Conservation (phyloP, 2,329 filamentous ascomycete species). For the Lizonia empirigonia region DNA sequence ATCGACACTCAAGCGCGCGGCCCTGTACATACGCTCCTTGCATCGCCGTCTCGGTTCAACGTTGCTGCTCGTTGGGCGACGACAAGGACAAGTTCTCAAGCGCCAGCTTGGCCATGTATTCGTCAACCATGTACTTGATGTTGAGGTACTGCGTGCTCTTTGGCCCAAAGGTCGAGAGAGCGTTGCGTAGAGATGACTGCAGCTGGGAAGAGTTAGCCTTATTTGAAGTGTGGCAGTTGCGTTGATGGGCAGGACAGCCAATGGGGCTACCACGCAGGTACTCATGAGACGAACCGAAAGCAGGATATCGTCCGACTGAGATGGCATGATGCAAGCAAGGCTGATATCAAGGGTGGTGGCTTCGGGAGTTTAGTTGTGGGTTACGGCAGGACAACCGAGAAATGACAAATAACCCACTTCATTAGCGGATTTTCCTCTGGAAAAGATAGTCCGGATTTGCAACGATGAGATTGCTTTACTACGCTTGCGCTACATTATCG, state of each 20-base stretch:
- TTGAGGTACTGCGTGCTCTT: slow-evolving; percentile 37
- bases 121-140: slow-evolving; percentile 42
- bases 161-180: slow-evolving; percentile 40
- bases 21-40: not conserved
- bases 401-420: not conserved
- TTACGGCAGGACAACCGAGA: not conserved
- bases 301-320: slow-evolving; percentile 34
- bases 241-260: no score
- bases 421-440: slow-evolving; percentile 1
- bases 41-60: not conserved
- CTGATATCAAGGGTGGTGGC: not conserved
- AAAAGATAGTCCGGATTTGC: not conserved
- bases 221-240: slow-evolving; percentile 5
- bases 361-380: not conserved
- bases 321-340: slow-evolving; percentile 21
- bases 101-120: slow-evolving; percentile 36
- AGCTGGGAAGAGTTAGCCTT: slow-evolving; percentile 25
- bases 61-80: not conserved
- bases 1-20: no score
- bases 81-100: slow-evolving; percentile 15
- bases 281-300: slow-evolving; percentile 28
- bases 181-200: slow-evolving; percentile 44
- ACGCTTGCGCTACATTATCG: slow-evolving; percentile 4
- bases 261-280: not conserved
- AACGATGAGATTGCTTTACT: not conserved